Base-by-base conservation (phyloP, 768 basidiomycete genomes). In the Saitozyma sp. region DNA sequence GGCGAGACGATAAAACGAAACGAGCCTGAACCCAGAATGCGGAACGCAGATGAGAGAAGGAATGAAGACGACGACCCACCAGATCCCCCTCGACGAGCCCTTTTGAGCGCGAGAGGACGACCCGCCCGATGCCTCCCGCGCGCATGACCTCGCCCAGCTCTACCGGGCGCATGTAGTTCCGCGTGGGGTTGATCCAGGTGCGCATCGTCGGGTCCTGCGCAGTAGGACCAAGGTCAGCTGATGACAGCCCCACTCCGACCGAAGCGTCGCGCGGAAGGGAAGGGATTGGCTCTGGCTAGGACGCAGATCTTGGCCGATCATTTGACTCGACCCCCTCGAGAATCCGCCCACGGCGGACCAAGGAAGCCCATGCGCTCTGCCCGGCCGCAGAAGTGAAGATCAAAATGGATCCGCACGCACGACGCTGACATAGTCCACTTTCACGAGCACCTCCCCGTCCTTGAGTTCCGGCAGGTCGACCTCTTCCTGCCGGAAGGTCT, bases 121-220 rank as follows among this genome's bases (percentile, higher is more conserved):
- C 86, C 14, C 86, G 82, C 48, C 88, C 90, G 16, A 92, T 75
- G 1, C 86, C 88, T 16, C 68, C 59, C 0, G 87, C 86, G 17
- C 91, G 85, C 92, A 94, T 94, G 10, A 86, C 85, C 51, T 79
- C 88, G 42, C 87, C 88, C 66, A 92, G 88, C 70, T 87, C 61
- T 20, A 83, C 82, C 8, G 80, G 80, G 13, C 71, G 69, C 46
- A 75, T 60, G 53, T 78, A 76, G 68, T 86, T 87, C 51, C 92
- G 83, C 14, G 73, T 75, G 74, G 91, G 89, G 64, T 84, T 85
- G 55, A 98, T 73, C 84, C 89, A 96, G 9, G 75, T 77, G 57
- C 92, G 84, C 90, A 92, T 91, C 0, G 91, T 90, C 17, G 93
- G 92, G 71, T 96, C 93, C 66, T 96, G 77, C 11, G 29, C 29